These are phyloP conservation scores for Blastobotrys peoriensis DNA, from an alignment of 805 yeast genomes.

Conservation along the genomic window DNA sequence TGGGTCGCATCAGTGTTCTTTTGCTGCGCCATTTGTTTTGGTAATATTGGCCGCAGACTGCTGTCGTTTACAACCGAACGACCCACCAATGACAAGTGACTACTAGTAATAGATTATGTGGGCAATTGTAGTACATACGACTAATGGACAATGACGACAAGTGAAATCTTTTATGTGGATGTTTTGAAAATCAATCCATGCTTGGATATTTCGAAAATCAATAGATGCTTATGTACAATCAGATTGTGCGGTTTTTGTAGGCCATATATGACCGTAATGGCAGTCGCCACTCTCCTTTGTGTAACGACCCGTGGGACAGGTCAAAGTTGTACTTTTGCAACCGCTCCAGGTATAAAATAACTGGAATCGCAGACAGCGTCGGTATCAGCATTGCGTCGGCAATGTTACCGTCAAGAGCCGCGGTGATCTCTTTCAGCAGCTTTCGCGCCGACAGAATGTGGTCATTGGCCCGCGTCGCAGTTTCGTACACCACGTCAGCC, in stretches of 20 bases:
- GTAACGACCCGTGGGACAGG: constrained; percentile 39
- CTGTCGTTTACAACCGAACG: constrained; percentile 13
- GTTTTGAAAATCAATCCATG: no score
- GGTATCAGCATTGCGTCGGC: constrained; percentile 62
- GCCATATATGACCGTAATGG: constrained; percentile 54
- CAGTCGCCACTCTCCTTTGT: constrained; percentile 55
- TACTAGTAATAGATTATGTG: not conserved
- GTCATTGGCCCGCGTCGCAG: constrained; percentile 73
- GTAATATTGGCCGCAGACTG: constrained; percentile 34
- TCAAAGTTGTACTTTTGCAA: constrained; percentile 64
- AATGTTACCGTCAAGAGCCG: constrained; percentile 32
- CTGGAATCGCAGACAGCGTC: constrained; percentile 60
- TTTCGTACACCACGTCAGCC: constrained; percentile 58
- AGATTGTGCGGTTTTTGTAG: no score
- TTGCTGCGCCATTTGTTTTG: constrained; percentile 34
- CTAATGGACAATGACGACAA: no score
- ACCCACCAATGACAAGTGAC: not conserved
- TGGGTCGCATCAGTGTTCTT: constrained; percentile 29
- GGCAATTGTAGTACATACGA: constrained; percentile 4
- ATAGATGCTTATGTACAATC: no score
- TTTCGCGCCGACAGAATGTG: constrained; percentile 64
- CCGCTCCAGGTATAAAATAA: constrained; percentile 52
- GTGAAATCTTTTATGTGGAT: no score
- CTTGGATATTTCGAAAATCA: no score
- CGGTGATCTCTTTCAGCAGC: constrained; percentile 40